Conservation (phyloP, 306 rosid genomes). For the Urtica urens region DNA sequence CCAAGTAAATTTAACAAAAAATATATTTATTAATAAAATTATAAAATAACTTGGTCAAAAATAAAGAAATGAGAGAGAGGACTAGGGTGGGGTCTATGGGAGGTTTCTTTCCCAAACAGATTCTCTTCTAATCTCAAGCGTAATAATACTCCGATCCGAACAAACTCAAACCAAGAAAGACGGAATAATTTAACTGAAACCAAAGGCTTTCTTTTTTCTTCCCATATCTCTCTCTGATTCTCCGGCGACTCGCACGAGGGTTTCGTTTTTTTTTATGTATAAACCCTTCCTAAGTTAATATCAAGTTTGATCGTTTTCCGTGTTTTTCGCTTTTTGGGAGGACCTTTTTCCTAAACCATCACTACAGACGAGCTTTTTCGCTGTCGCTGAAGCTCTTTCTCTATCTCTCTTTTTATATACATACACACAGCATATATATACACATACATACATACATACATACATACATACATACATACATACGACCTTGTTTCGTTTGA, state of each 20-base stretch:
- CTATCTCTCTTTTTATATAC: neutral
- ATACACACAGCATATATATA: too few species aligned
- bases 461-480: too few species aligned
- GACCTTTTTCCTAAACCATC: slow-evolving; percentile 13
- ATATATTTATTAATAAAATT: neutral
- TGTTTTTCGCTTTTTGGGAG: slow-evolving; percentile 11
- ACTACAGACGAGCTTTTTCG: slow-evolving; percentile 15
- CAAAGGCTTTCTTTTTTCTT: neutral
- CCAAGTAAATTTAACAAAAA: too few species aligned
- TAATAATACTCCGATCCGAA: neutral
- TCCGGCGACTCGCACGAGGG: slow-evolving; percentile 13
- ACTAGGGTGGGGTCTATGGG: neutral
- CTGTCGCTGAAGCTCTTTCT: slow-evolving; percentile 28
- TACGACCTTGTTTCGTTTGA: neutral
- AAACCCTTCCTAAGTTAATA: too few species aligned
- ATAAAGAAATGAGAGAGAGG: neutral
- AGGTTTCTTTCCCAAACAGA: slow-evolving; percentile 11
- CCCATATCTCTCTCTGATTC: slow-evolving; percentile 2
- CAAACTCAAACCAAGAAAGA: neutral
- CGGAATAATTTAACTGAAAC: neutral
- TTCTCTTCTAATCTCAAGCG: neutral
- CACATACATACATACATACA: neutral
- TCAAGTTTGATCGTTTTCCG: too few species aligned
- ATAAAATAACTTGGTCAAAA: neutral
- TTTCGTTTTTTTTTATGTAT: neutral